Evolutionary conservation across 106 monocot genomes (phyloP).

Genomic region (Phalaenopsis equestris): DNA sequence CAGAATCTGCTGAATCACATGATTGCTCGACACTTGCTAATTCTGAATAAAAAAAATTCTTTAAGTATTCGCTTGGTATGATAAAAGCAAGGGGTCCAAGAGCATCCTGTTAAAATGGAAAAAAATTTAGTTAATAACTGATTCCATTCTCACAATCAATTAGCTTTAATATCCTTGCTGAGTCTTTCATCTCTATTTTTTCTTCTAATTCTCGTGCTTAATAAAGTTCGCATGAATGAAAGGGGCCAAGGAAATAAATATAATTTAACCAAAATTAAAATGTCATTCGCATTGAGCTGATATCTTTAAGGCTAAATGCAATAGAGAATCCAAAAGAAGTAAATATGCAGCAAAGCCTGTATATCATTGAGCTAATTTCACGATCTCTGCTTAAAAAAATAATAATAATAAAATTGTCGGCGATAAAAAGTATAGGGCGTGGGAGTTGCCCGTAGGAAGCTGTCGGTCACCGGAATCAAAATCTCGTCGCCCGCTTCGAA

Average conservation of each 20-base stretch:
- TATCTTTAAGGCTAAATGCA: neutral
- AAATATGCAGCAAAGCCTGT: neutral
- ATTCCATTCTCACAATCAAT: neutral
- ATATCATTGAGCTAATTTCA: neutral
- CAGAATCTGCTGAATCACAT: conserved; percentile 12
- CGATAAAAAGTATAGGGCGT: too few relatives aligned
- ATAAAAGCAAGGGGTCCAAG: conserved; percentile 53
- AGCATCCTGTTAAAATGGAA: conserved; percentile 46
- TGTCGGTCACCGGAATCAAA: too few relatives aligned
- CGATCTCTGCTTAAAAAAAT: neutral
- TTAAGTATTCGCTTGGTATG: conserved; percentile 23
- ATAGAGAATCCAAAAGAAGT: neutral
- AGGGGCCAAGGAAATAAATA: neutral
- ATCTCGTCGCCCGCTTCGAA: too few relatives aligned
- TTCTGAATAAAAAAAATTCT: conserved; percentile 41
- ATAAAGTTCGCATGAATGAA: neutral
- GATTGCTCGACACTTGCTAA: conserved; percentile 29
- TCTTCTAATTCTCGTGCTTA: neutral
- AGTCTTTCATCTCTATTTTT: neutral
- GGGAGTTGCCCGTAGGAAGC: too few relatives aligned
- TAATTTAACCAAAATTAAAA: neutral
- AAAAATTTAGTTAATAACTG: neutral
- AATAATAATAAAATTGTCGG: neutral
- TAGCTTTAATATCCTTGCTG: neutral
- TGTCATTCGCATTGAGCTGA: neutral